These are phyloP conservation scores for Cornus controversa DNA, from an alignment of 148 eudicot genomes.

Conservation along the genomic window DNA sequence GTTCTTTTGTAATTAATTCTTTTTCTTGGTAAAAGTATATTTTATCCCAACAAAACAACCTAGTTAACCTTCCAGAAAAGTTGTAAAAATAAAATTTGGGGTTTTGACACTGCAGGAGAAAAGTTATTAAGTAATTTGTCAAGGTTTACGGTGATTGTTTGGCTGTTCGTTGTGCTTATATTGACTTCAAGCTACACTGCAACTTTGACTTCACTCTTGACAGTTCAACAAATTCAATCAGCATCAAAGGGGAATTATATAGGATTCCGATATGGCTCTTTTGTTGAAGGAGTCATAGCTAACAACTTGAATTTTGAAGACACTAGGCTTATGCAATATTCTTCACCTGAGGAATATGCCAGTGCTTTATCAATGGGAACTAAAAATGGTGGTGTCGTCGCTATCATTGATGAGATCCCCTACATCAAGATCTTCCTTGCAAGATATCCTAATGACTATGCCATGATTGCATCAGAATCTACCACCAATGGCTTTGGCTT, in stretches of 20 bases:
- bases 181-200: slow-evolving; percentile 35
- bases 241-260: slow-evolving; percentile 17
- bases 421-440: too few relatives aligned
- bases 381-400: slow-evolving; percentile 20
- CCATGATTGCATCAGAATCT: too few relatives aligned
- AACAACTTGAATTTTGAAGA: not conserved
- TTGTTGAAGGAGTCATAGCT: not conserved
- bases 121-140: slow-evolving; percentile 25
- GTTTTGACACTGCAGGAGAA: slow-evolving; percentile 24
- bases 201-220: slow-evolving; percentile 25
- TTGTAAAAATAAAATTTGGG: too few relatives aligned
- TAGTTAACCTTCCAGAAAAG: not conserved
- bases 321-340: not conserved
- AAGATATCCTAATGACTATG: too few relatives aligned
- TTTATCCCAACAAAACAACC: too few relatives aligned
- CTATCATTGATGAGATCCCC: slow-evolving; percentile 28
- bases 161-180: slow-evolving; percentile 36
- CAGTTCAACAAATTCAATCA: slow-evolving; percentile 22
- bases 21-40: too few relatives aligned
- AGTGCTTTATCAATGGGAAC: slow-evolving; percentile 23
- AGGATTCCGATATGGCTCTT: slow-evolving; percentile 18
- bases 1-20: not conserved
- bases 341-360: slow-evolving; percentile 8
- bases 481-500: too few relatives aligned
- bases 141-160: slow-evolving; percentile 22